Base-by-base conservation (phyloP, 1,284 basidiomycete genomes). In the Boletus sp. region DNA sequence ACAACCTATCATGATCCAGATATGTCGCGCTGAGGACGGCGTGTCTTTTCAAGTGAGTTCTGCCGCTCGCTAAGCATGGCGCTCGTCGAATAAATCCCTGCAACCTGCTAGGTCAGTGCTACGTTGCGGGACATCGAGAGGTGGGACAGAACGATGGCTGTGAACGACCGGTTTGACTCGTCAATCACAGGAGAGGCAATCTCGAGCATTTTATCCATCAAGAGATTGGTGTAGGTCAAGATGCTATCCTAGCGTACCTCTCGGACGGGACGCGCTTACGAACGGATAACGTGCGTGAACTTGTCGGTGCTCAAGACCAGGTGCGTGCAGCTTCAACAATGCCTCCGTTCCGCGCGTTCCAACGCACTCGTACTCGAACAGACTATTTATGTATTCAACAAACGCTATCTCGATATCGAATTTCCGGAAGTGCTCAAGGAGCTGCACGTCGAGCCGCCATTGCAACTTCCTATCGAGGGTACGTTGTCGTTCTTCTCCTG, bases 341-440 rank as follows among this genome's bases (percentile, higher is more conserved):
- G 9, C 33, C 4, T 26, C 2, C 19, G 2, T 25, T 8, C 34
- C 29, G 22, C n/a, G 3, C 13, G 8, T 22, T 13, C 8, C 14
- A 13, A 19, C 22, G 13, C n/a, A 19, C 22, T 27, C 26, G 36
- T 45, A 14, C 46, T 61, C 33, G 14, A n/a, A n/a, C 49, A 87
- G 84, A 76, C 79, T 8, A 84, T 90, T 52, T 90, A 78, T 58
- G 82, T 89, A 4, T 90, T 87, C 69, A 90, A 89, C 68, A 88
- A 87, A 60, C 72, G 76, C 55, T 86, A 85, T 57, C 73, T 90
- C 33, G 84, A 87, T 51, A 71, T 79, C 40, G 81, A 84, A 45
- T 46, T 85, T 27, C 75, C 82, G 3, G 74, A 83, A 36, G 80
- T 86, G 22, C 65, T 88, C 6, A 70, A 65, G 16, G 73, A 78